Conservation (phyloP, 352 stramenopile genomes). For the Plasmopara muralis region DNA sequence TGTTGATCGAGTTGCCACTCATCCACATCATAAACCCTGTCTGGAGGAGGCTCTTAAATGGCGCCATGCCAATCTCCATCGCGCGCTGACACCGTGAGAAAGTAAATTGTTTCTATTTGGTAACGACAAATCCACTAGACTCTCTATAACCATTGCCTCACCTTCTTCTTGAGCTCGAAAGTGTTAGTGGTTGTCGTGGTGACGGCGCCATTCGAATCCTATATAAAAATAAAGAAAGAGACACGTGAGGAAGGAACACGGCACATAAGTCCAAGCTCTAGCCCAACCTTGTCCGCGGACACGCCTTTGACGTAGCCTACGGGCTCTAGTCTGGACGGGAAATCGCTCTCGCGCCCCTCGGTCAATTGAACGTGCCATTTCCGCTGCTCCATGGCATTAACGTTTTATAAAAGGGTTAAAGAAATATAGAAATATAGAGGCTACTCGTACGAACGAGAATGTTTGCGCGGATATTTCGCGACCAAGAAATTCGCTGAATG, state of each 20-base stretch:
- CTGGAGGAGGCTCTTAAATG: slow-evolving; percentile 90
- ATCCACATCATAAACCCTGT: slow-evolving; percentile 96
- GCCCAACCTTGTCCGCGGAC: slow-evolving; percentile 45
- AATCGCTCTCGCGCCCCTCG: slow-evolving; percentile 65
- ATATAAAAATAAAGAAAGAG: slow-evolving; percentile 1
- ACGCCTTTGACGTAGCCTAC: slow-evolving; percentile 60
- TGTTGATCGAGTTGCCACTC: slow-evolving; percentile 91
- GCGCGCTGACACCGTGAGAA: slow-evolving; percentile 64
- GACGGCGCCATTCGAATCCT: slow-evolving; percentile 52
- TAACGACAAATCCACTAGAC: no score
- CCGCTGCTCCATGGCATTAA: slow-evolving; percentile 34
- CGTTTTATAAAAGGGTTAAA: no score
- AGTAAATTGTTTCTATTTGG: no score
- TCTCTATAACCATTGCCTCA: slow-evolving; percentile 13
- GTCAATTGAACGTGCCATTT: slow-evolving; percentile 79
- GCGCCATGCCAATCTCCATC: slow-evolving; percentile 86
- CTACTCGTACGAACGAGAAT: no score
- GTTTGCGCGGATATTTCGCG: no score
- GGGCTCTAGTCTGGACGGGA: slow-evolving; percentile 53
- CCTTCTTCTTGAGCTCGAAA: slow-evolving; percentile 84
- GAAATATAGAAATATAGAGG: no score
- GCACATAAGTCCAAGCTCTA: neutral
- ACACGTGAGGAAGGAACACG: neutral
- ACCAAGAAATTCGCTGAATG: no score
- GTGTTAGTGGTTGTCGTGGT: slow-evolving; percentile 63